Conservation (phyloP, 106 monocot genomes). For the Phalaenopsis equestris region DNA sequence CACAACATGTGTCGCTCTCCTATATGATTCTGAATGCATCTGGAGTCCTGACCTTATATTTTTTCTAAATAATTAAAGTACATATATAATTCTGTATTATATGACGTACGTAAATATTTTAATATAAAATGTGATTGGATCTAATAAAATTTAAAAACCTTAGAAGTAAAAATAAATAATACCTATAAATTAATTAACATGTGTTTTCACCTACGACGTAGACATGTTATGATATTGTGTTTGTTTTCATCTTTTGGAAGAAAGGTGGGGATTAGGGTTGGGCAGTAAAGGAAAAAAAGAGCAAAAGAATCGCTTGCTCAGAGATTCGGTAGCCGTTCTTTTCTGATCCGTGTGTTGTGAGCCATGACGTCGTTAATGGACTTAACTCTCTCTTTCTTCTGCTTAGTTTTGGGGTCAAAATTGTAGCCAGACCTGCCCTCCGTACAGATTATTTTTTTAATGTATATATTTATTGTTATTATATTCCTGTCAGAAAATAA, state of each 20-base stretch:
- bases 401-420: not conserved
- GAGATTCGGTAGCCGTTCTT: conserved; percentile 7
- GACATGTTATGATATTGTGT: not conserved
- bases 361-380: not conserved
- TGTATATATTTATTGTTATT: not conserved
- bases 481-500: not conserved
- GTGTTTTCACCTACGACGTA: not conserved
- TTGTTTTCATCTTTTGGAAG: not conserved
- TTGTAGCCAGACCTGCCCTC: not conserved
- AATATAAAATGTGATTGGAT: no score
- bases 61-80: no score
- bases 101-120: no score
- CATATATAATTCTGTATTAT: no score
- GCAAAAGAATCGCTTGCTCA: conserved; percentile 2
- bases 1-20: no score
- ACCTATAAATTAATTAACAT: not conserved
- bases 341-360: not conserved
- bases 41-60: no score
- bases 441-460: not conserved
- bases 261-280: not conserved
- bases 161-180: not conserved
- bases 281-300: not conserved
- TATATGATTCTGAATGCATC: no score
- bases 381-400: not conserved
- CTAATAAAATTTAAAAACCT: no score